Base-by-base conservation (phyloP, 2,329 filamentous ascomycete genomes). In the Sporothrix dimorphospora region DNA sequence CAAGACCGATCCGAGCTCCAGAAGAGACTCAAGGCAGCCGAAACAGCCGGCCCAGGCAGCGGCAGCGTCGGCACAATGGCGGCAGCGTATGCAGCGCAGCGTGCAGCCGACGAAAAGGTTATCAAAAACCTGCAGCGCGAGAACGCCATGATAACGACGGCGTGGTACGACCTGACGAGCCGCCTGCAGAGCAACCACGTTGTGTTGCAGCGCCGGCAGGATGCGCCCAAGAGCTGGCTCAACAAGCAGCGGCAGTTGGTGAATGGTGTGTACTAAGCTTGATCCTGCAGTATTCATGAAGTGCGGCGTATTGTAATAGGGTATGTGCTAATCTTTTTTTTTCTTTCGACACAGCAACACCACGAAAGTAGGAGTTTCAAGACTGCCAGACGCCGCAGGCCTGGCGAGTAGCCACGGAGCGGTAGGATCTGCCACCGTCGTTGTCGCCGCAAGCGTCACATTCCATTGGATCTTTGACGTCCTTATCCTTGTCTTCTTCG, bases 161-260 rank as follows among this genome's bases (percentile, higher is more conserved):
- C 93, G 1, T 97, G 92, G 92, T 94, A 94, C 82, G 92, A 95
- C 80, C 87, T 96, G 77, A 90, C 91, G 34, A 90, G 87, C 78
- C 86, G 93, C 69, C 81, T 97, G 76, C 93, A 96, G 82, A 94
- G 92, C 82, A 95, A 94, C 79, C 92, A 92, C 74, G 91, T 95
- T 55, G 89, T 93, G 71, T 82, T 97, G 74, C 91, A 94, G 78
- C 85, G 93, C 75, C 87, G 92, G 76, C 89, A 89, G 76, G 92
- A 95, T 77, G 87, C 88, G 76, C 91, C 92, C 16, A 91, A 89
- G 81, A 94, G 92, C 81, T 97, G 92, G 92, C 82, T 97, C 77
- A 92, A 92, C 78, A 94, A 92, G 84, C 93, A 96, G 85, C 88
- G 93, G 79, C 88, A 90, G 79, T 85, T 90, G 84, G 88, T 91